Evolutionary conservation across 352 stramenopile genomes (phyloP), one percentile per base, ranked within the genome.

Genomic region (Nothophytophthora sp.): DNA sequence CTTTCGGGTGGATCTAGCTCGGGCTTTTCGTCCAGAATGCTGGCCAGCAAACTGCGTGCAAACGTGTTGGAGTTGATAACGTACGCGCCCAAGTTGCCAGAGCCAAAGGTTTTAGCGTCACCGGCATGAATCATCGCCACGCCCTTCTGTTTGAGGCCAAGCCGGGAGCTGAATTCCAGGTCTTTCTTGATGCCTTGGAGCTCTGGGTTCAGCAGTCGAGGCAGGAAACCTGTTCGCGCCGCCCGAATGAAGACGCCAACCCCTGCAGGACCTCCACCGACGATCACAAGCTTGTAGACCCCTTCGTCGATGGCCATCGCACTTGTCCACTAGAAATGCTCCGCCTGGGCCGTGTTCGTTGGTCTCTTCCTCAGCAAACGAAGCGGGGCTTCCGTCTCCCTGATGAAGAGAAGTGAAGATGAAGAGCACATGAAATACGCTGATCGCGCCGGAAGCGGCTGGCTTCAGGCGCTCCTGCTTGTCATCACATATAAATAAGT

Each of bases 61-160:
- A 91, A 91, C 13, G 81, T 95, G 55, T 95, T 95, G 3, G 78
- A 92, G 61, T 96, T 92, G 65, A 92, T 96, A 19, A 86, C 66
- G 45, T 91, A 95, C 19, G 71, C 48, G 24, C 82, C 81, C 18
- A 95, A 70, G 34, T 87, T 90, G 22, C 82, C 85, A 4, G 63
- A 65, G 0, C 82, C 85, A 38, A 93, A 88, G 0, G 61, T 81
- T 7, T 50, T 55, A 4, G 50, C 50, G 25, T 85, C 70, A 1
- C 76, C 79, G 24, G 76, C 70, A 52, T 94, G 83, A 23, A 94
- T 45, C 28, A 92, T 58, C 19, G 69, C 75, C 7, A 90, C 64
- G 1, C 83, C 83, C 49, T 78, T 71, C 32, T 81, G 76, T 24
- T 73, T 72, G 35, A 73, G 69, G 15, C 63, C 64, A 29, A 85